A percentile compares a stretch with the other conserved stretches of the same genome.
phyloP scores from a whole-genome alignment of 495 filamentous ascomycete species.

The Talaromyces thailandensis region DNA sequence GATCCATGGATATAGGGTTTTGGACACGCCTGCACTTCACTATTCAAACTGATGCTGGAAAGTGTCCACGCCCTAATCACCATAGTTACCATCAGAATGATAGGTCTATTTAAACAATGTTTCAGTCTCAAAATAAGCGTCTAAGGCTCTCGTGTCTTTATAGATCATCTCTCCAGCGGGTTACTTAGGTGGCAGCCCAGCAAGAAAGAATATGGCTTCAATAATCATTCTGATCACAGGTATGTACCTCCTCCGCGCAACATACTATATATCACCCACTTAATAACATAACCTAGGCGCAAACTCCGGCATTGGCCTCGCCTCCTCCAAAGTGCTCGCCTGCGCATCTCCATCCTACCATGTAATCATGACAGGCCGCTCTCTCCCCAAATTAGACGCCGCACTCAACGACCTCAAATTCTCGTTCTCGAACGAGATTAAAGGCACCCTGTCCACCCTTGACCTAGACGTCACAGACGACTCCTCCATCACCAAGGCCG shows the following conservation, averaged over 20 bases:
- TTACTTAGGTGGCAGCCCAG: not conserved
- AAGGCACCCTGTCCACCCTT: constrained; percentile 2
- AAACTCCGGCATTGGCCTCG: constrained; percentile 12
- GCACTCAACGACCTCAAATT: not conserved
- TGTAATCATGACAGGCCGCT: constrained; percentile 5
- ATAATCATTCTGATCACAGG: constrained; percentile 13
- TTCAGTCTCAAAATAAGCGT: not conserved
- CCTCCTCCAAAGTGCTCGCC: constrained; percentile 7
- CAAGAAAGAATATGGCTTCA: constrained; percentile 6
- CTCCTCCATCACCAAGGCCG: constrained; percentile 23
- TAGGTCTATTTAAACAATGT: not conserved
- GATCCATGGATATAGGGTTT: not conserved
- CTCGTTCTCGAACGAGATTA: not conserved
- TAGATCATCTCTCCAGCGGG: not conserved
- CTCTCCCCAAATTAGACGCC: not conserved
- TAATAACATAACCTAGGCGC: constrained; percentile 4
- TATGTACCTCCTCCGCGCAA: not conserved
- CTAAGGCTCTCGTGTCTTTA: not conserved
- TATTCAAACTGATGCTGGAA: no score
- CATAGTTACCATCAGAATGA: not conserved
- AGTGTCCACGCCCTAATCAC: not conserved
- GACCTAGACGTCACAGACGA: constrained; percentile 33
- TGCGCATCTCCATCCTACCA: constrained; percentile 4
- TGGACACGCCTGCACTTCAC: not conserved
- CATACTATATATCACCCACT: not conserved